Evolutionary conservation across 768 basidiomycete species (phyloP), one percentile per base, ranked within the genome.

Genomic region (Dioszegia aurantiaca): DNA sequence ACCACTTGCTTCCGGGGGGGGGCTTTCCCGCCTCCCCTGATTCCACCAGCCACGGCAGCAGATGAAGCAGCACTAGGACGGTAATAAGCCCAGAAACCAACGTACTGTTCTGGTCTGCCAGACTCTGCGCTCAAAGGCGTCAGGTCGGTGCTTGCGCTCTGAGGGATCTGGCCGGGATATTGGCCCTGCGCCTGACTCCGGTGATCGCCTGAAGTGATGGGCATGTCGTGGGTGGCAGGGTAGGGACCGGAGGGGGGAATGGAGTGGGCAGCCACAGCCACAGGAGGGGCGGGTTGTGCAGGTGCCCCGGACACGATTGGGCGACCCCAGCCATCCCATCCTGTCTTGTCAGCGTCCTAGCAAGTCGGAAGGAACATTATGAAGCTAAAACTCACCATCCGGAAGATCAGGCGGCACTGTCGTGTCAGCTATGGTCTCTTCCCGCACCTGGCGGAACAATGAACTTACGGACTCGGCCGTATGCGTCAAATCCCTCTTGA

Each of bases 281-380:
- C 58, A 14, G 40, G 41, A 2, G 47, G 33, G 26, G 56, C 49
- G 3, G 55, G 55, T 19, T 59, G 59, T 31, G 54, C 55, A 1
- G 44, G 2, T 30, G 45, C 54, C 5, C 43, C 58, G 9, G 58
- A 43, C 9, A 73, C 64, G 45, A 70, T 59, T 0, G 71, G 71
- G 31, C 71, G 55, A 49, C 71, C 71, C 71, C 71, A 73, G 1
- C 71, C 71, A 28, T 73, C 71, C 64, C 62, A 73, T 36, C 71
- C 71, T 73, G 30, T 17, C 0, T 33, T 26, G 47, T 62, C 45
- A 59, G 60, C 55, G 14, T 33, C n/a, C n/a, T n/a, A n/a, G n/a
- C n/a, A 33, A 33, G 8, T 14, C 33, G 6, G 8, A 33, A 6
- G 6, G 33, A 33, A 33, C 8, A 33, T 33, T 33, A 6, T n/a